These are phyloP conservation scores for Argentina anserina DNA, from an alignment of 306 rosid genomes.

Conservation along the genomic window DNA sequence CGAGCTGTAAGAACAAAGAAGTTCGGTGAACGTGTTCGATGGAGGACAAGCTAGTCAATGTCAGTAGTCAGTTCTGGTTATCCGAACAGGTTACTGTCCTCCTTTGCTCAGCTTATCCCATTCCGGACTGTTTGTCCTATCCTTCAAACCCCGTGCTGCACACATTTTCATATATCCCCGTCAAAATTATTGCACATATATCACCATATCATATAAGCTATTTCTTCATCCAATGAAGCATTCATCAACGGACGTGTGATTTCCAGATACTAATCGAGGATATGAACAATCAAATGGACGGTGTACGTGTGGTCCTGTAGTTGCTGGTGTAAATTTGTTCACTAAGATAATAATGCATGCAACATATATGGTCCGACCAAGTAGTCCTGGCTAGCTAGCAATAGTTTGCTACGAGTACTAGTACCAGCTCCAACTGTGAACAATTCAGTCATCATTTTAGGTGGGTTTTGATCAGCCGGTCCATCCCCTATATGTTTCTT, in stretches of 20 bases:
- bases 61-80: constrained; percentile 7
- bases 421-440: constrained; percentile 1
- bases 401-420: background rate
- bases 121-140: background rate
- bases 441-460: background rate
- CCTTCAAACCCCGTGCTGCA: background rate
- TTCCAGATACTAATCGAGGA: background rate
- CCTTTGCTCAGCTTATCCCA: background rate
- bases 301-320: constrained; percentile 1
- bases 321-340: background rate
- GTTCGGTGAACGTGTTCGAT: background rate
- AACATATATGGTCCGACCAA: background rate
- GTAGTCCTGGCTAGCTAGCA: background rate
- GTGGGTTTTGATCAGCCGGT: background rate
- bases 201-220: background rate
- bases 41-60: background rate
- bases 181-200: background rate
- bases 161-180: background rate
- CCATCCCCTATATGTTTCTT: background rate
- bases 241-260: background rate
- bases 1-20: background rate
- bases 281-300: background rate
- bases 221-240: background rate
- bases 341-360: background rate
- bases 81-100: background rate